Evolutionary conservation across 1,284 basidiomycete genomes (phyloP).

Genomic region (Cutaneotrichosporon sp.): DNA sequence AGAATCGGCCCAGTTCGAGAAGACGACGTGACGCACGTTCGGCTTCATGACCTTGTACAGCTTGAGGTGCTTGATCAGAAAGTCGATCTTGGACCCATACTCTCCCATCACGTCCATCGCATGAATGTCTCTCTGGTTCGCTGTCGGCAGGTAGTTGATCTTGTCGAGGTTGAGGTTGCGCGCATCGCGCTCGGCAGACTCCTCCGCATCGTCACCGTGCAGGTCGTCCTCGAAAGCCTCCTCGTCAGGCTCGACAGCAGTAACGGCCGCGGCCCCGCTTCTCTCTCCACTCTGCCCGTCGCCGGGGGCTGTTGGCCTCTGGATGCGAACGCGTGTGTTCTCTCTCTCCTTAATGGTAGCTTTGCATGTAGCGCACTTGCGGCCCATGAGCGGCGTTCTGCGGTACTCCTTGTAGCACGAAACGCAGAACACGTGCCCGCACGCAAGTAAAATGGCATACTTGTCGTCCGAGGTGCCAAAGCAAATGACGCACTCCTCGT

Average conservation of each 20-base stretch:
- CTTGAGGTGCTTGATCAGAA: constrained; percentile 43
- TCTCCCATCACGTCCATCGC: constrained; percentile 42
- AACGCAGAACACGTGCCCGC: constrained; percentile 44
- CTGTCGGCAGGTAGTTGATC: constrained; percentile 27
- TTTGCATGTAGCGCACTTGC: constrained; percentile 39
- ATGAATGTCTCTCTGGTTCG: constrained; percentile 23
- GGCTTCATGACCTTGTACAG: constrained; percentile 26
- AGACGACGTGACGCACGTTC: constrained; percentile 42
- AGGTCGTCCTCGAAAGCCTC: constrained; percentile 1
- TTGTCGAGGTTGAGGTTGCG: constrained; percentile 24
- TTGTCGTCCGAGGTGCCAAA: constrained; percentile 41
- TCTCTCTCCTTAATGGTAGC: constrained; percentile 3
- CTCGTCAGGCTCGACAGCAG: constrained; percentile 2
- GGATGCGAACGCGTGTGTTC: constrained; percentile 53
- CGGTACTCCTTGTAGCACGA: constrained; percentile 39
- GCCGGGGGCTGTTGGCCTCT: background rate
- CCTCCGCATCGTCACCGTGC: constrained; percentile 14
- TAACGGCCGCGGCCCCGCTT: background rate
- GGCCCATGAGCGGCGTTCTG: constrained; percentile 17
- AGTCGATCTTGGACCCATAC: constrained; percentile 47
- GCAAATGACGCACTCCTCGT: constrained; percentile 44
- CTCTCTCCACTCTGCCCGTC: background rate
- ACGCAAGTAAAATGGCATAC: constrained; percentile 32
- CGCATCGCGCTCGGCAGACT: background rate
- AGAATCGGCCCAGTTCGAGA: constrained; percentile 46